phyloP scores from a whole-genome alignment of 1,139 yeast genomes.

The Saccharomyces pastorianus region DNA sequence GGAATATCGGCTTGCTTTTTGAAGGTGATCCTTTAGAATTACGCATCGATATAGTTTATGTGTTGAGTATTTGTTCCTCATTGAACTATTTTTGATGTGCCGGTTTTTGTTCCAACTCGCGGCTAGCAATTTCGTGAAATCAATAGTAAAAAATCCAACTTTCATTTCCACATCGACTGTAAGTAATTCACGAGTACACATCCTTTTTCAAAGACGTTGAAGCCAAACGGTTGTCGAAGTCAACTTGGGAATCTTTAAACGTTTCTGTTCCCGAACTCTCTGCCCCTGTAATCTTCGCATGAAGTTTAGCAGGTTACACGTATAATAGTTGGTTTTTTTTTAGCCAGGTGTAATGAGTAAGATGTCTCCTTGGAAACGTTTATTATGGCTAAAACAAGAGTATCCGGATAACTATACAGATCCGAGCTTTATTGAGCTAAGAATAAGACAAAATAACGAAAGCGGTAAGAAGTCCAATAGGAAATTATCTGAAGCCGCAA shows the following conservation, averaged over 20 bases:
- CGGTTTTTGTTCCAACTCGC: not conserved
- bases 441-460: conserved; percentile 55
- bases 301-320: not conserved
- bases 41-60: not conserved
- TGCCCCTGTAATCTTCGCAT: not conserved
- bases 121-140: not conserved
- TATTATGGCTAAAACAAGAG: conserved; percentile 79
- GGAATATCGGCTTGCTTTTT: not conserved
- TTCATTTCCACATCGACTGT: not conserved
- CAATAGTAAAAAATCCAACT: not conserved
- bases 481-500: conserved; percentile 43
- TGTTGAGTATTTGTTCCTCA: not conserved
- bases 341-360: not conserved
- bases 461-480: conserved; percentile 11
- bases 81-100: not conserved
- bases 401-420: conserved; percentile 92
- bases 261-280: not conserved
- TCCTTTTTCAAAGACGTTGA: not conserved
- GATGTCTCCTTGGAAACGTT: conserved; percentile 55
- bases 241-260: not conserved
- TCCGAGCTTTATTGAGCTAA: conserved; percentile 63
- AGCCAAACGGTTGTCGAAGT: not conserved
- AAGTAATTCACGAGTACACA: not conserved
- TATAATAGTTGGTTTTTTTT: not conserved
- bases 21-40: not conserved